Evolutionary conservation across 148 eudicot species (phyloP), one percentile per base, ranked within the genome.

Genomic region (Rhododendron mucronatum): DNA sequence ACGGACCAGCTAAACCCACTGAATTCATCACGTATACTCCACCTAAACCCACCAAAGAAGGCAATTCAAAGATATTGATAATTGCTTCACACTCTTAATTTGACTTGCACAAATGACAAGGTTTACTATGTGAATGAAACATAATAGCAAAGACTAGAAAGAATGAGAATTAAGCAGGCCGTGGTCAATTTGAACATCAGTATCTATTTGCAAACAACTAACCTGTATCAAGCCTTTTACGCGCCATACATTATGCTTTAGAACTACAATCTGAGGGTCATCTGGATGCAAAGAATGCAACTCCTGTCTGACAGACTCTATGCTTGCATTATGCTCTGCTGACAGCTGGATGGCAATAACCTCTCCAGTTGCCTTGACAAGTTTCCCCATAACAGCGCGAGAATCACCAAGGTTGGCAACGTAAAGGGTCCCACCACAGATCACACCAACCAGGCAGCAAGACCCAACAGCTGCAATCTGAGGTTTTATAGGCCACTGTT

Each of bases 401-500:
- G 98, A 94, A 83, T 95, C 98, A 80, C 98, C 98, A 53, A 91
- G 86, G 87, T 93, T 95, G 85, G 98, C 98, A 78, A 93, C 80
- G 86, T 94, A 94, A 71, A 95, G 93, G 39, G 87, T 93, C 15
- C 95, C 98, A 79, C 82, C 86, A 82, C 93, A 92, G 67, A 95
- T 88, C 51, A 95, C 92, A 73, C 96, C 98, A 33, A 93, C 94
- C 86, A 95, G 87, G 80, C 98, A 95, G 90, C 98, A 95, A 10
- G 98, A 92, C 45, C 98, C 98, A 88, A 95, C 98, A 41, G 98
- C 94, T 41, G 98, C 98, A 84, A 95, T 92, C 85, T 95, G 96
- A 30, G 98, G 95, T 65, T 94, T 95, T 79, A 86, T 89, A 35
- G 95, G 93, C 95, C 95, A 95, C 47, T 95, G 96, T 85, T 89